phyloP scores from a whole-genome alignment of 73 alveolate species.

The Paramecium caudatum region DNA sequence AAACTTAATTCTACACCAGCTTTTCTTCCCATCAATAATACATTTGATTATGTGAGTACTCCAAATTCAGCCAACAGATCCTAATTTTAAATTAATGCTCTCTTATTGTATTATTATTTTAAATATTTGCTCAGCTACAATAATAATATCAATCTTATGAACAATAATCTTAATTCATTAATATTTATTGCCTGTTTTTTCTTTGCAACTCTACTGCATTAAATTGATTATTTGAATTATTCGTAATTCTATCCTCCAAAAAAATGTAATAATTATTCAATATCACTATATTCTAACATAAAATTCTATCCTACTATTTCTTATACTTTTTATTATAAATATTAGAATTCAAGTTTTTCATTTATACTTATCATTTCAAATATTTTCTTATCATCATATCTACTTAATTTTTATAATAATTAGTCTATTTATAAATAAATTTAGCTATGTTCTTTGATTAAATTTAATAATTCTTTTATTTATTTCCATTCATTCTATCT shows the following conservation, averaged over 20 bases:
- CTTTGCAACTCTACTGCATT: background rate
- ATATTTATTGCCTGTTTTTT: conserved; percentile 5
- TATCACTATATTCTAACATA: conserved; percentile 2
- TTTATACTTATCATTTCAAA: background rate
- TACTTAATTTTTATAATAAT: background rate
- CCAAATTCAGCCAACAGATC: conserved; percentile 44
- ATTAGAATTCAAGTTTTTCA: background rate
- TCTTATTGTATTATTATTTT: conserved; percentile 40
- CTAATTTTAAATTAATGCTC: background rate
- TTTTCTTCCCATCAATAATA: conserved; percentile 28
- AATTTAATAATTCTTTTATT: conserved; percentile 3
- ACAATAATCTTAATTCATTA: background rate
- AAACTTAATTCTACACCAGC: conserved; percentile 36
- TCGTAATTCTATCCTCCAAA: conserved; percentile 40
- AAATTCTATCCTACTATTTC: conserved; percentile 29
- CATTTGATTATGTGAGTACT: conserved; percentile 13
- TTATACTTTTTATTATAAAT: background rate
- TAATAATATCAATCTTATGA: conserved; percentile 16
- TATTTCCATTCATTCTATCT: conserved; percentile 26
- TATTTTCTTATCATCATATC: background rate
- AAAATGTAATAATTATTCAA: background rate
- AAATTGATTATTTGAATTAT: background rate
- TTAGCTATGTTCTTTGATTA: conserved; percentile 6
- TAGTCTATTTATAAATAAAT: background rate
- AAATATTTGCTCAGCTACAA: conserved; percentile 43